Evolutionary conservation across 257 asterid species (phyloP).

Genomic region (Jacaranda copaia): DNA sequence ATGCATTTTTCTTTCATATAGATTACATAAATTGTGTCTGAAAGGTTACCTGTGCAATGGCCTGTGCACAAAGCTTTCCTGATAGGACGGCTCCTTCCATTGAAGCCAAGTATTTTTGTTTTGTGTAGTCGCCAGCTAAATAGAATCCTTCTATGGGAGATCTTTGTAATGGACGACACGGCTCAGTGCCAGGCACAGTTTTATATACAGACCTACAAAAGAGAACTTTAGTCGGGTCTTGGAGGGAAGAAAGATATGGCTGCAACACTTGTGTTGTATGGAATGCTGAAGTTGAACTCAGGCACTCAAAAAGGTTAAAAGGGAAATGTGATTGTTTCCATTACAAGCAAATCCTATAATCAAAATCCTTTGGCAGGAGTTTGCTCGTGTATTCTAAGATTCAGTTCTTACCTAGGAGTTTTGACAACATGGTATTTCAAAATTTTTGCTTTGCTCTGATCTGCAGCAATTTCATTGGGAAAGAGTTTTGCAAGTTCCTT

Average conservation of each 20-base stretch:
- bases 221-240: constrained; percentile 17
- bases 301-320: background rate
- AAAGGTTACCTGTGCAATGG: constrained; percentile 80
- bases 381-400: background rate
- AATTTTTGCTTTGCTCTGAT: constrained; percentile 96
- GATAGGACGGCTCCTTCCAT: constrained; percentile 99
- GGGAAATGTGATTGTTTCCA: background rate
- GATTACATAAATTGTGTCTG: background rate
- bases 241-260: too few species aligned
- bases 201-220: constrained; percentile 84
- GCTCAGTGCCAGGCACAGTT: constrained; percentile 93
- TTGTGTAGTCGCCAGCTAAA: constrained; percentile 96
- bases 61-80: constrained; percentile 95
- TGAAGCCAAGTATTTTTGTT: constrained; percentile 96
- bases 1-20: background rate
- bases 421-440: constrained; percentile 89
- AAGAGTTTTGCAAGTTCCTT: constrained; percentile 91
- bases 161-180: constrained; percentile 88
- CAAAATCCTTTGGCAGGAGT: background rate
- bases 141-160: constrained; percentile 92
- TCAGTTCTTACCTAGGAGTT: constrained; percentile 82
- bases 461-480: constrained; percentile 92
- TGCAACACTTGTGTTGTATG: too few species aligned
- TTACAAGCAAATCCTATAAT: background rate
- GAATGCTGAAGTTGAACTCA: background rate